These are phyloP conservation scores for Rhynchosporium agropyri DNA, from an alignment of 2,329 filamentous ascomycete genomes.

Conservation along the genomic window DNA sequence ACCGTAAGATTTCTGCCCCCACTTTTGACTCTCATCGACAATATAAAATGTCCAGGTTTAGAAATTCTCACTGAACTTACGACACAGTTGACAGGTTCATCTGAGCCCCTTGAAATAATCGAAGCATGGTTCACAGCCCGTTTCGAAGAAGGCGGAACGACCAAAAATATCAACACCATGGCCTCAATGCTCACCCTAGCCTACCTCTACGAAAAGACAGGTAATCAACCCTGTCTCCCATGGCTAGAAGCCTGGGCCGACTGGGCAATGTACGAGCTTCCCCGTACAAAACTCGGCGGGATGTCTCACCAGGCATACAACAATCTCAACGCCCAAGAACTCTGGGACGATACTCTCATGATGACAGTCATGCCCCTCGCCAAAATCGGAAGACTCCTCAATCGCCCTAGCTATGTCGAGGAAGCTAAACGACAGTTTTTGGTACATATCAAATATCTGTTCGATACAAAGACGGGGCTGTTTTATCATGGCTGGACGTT, in stretches of 20 bases:
- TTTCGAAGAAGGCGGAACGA: conserved; percentile 58
- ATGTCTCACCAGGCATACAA: conserved; percentile 50
- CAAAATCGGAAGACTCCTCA: conserved; percentile 68
- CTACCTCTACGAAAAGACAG: conserved; percentile 75
- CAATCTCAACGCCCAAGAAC: conserved; percentile 69
- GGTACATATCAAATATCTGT: conserved; percentile 77
- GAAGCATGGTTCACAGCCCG: conserved; percentile 73
- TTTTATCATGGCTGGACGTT: conserved; percentile 84
- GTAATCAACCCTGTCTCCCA: conserved; percentile 68
- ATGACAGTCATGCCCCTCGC: conserved; percentile 83
- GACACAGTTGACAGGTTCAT: conserved; percentile 59
- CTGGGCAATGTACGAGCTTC: conserved; percentile 78
- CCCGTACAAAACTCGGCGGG: conserved; percentile 67
- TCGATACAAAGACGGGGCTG: conserved; percentile 70
- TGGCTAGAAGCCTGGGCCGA: conserved; percentile 83
- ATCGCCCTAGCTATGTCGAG: conserved; percentile 71
- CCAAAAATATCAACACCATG: conserved; percentile 88
- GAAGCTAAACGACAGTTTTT: conserved; percentile 80
- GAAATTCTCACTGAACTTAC: too few relatives aligned
- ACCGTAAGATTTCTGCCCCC: conserved; percentile 41
- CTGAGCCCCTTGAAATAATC: conserved; percentile 64
- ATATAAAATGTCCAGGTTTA: too few relatives aligned
- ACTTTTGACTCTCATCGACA: not conserved
- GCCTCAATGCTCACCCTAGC: conserved; percentile 75
- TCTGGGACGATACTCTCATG: conserved; percentile 88